Evolutionary conservation across 805 yeast species (phyloP), one percentile per base, ranked within the genome.

Genomic region (Sungouiella blattae): DNA sequence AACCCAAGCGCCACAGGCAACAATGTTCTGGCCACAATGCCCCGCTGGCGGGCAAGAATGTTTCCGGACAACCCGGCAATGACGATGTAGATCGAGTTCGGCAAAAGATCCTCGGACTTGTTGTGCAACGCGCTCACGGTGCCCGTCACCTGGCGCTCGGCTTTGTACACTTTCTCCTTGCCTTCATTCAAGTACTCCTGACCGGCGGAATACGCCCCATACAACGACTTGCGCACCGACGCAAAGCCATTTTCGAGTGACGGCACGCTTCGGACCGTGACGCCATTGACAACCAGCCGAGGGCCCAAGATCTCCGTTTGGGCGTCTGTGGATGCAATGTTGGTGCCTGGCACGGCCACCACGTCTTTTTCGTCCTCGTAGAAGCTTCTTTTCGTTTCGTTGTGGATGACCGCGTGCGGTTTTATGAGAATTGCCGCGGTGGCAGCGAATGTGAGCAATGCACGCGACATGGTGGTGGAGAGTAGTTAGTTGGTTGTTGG

Each of bases 1-100:
- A 73, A 42, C 11, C 89, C 93, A 35, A 82, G 69, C 0, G 66
- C 60, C 2, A 80, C 37, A 1, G 95, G 95, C 11, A 74, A 62
- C 1, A 73, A 42, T 3, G 71, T 65, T 49, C 80, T 77, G 9
- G 83, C 52, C 2, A 80, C 34, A 15, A 80, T 45, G 37, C 77
- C 77, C 39, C 83, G 70, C 49, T 80, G 77, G 50, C 94, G 83
- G 2, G 93, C 77, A 32, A 80, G 49, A 34, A 87, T 80, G 30
- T 83, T 73, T 25, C 95, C 95, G 6, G 87, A 63, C 36, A 87
- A 67, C 2, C 78, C 71, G 11, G 87, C 88, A 18, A 86, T 74
- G 7, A 78, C 53, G 26, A 87, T 69, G 55, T 85, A 87, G 20
- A 85, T 58, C 3, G 79, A 60, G 43, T 82, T 83, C 11, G 95